These are phyloP conservation scores for Cladosporium sphaerospermum DNA, from an alignment of 2,329 filamentous ascomycete genomes.

Conservation along the genomic window DNA sequence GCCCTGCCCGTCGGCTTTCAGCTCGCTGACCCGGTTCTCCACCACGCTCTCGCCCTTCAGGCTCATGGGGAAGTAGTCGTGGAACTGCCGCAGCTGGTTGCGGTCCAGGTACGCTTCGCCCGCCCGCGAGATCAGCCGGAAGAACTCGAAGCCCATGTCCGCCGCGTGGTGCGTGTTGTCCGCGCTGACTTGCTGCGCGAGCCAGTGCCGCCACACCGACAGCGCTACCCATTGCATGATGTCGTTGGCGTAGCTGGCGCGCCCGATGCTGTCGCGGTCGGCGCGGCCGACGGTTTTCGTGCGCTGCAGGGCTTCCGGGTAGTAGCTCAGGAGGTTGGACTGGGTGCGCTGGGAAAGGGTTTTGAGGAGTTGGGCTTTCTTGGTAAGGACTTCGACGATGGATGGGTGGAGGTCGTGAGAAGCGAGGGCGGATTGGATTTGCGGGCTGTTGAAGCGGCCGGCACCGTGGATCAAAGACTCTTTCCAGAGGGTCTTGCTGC, in stretches of 20 bases:
- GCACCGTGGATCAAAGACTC: conserved; percentile 41
- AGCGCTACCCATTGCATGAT: conserved; percentile 48
- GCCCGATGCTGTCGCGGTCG: conserved; percentile 31
- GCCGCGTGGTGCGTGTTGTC: conserved; percentile 32
- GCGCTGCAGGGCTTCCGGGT: conserved; percentile 25
- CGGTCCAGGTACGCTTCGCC: conserved; percentile 41
- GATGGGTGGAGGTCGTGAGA: conserved; percentile 18
- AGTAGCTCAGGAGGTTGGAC: conserved; percentile 31
- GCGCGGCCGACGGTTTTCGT: conserved; percentile 21
- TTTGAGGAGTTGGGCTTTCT: conserved; percentile 25
- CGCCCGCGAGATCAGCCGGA: conserved; percentile 34
- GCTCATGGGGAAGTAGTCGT: conserved; percentile 38
- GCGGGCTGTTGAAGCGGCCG: conserved; percentile 33
- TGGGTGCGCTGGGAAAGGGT: conserved; percentile 24
- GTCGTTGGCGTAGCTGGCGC: conserved; percentile 42
- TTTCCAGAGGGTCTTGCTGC: conserved; percentile 40
- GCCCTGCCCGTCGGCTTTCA: conserved; percentile 32
- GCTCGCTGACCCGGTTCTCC: conserved; percentile 34
- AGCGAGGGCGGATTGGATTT: conserved; percentile 19
- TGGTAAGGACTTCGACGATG: conserved; percentile 26
- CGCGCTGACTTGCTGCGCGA: conserved; percentile 36
- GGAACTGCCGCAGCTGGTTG: conserved; percentile 33
- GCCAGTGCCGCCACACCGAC: conserved; percentile 43
- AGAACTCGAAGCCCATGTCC: conserved; percentile 45
- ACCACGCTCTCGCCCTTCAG: conserved; percentile 38